Percentiles rank a stretch among this genome's conserved stretches.
phyloP scores from a whole-genome alignment of 164 flowering plant species.

The Macadamia integrifolia region DNA sequence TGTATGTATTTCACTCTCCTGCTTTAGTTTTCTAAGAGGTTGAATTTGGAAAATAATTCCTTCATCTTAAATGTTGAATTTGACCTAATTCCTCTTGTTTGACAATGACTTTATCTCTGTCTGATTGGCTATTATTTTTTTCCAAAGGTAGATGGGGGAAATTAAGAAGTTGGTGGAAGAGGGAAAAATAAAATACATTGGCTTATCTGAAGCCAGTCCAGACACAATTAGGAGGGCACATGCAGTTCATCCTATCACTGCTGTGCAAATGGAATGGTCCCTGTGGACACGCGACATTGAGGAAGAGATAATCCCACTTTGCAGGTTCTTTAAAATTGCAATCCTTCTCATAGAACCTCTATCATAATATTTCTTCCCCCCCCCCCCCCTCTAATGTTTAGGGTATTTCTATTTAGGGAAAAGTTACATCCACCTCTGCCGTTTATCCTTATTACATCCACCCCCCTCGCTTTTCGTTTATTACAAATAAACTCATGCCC shows the following conservation, averaged over 20 bases:
- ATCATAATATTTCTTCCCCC: too few species aligned
- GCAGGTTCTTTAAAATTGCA: conserved; percentile 37
- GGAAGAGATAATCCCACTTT: conserved; percentile 49
- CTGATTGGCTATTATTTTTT: not conserved
- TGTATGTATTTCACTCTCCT: conserved; percentile 15
- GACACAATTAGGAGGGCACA: conserved; percentile 56
- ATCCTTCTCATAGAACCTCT: not conserved
- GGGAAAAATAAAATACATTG: conserved; percentile 33
- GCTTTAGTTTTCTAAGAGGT: not conserved
- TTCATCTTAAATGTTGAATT: not conserved
- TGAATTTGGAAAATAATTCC: not conserved
- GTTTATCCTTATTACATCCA: too few species aligned
- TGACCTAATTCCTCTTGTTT: not conserved
- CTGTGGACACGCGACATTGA: conserved; percentile 60
- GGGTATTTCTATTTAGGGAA: too few species aligned
- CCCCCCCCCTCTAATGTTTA: too few species aligned
- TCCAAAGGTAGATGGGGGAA: conserved; percentile 24
- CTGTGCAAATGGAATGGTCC: conserved; percentile 63
- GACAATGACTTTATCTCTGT: not conserved
- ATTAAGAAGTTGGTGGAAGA: conserved; percentile 36
- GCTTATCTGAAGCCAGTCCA: conserved; percentile 44
- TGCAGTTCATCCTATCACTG: conserved; percentile 54
- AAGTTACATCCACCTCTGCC: too few species aligned
- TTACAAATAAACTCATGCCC: too few species aligned
- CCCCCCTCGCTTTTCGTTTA: too few species aligned